A percentile compares a stretch with the other conserved stretches of the same genome.
Conservation (phyloP, 495 filamentous ascomycete genomes). For the Niebla homalea region DNA sequence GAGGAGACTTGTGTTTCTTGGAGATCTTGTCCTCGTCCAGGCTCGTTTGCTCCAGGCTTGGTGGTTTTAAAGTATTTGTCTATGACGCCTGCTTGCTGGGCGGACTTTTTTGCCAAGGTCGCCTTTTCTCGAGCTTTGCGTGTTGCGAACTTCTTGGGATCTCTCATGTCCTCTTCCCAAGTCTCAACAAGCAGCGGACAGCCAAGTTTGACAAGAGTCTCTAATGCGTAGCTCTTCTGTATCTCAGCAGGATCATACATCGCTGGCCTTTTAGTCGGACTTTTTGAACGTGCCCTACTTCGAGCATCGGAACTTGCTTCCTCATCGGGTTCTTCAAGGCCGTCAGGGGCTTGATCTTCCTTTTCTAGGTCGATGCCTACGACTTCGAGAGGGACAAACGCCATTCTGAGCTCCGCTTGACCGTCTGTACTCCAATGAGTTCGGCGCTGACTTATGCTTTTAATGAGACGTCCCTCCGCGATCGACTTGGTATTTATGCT, state of each 20-base stretch:
- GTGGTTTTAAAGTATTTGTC: conserved; percentile 14
- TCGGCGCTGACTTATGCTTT: conserved; percentile 50
- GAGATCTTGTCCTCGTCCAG: background rate
- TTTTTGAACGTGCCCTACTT: conserved; percentile 16
- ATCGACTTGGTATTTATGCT: conserved; percentile 28
- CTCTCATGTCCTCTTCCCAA: conserved; percentile 55
- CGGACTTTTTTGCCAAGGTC: background rate
- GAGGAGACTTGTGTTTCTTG: background rate
- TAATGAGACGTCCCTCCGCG: conserved; percentile 38
- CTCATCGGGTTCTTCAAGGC: conserved; percentile 35
- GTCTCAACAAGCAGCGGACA: conserved; percentile 59
- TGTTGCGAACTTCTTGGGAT: conserved; percentile 31
- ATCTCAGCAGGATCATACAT: conserved; percentile 50
- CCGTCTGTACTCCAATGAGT: conserved; percentile 62
- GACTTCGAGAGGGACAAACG: conserved; percentile 61
- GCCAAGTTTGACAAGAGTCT: conserved; percentile 54
- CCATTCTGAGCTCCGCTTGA: conserved; percentile 60
- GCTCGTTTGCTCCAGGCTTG: conserved; percentile 1
- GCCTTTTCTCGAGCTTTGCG: conserved; percentile 16
- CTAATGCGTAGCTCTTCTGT: conserved; percentile 65
- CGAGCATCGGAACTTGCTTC: conserved; percentile 15
- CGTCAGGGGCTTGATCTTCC: conserved; percentile 35
- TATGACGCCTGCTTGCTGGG: conserved; percentile 4
- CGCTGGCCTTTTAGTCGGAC: conserved; percentile 40
- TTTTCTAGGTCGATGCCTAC: conserved; percentile 60